Conservation (phyloP, 768 basidiomycete species). For the Psilocybe cyanescens region DNA sequence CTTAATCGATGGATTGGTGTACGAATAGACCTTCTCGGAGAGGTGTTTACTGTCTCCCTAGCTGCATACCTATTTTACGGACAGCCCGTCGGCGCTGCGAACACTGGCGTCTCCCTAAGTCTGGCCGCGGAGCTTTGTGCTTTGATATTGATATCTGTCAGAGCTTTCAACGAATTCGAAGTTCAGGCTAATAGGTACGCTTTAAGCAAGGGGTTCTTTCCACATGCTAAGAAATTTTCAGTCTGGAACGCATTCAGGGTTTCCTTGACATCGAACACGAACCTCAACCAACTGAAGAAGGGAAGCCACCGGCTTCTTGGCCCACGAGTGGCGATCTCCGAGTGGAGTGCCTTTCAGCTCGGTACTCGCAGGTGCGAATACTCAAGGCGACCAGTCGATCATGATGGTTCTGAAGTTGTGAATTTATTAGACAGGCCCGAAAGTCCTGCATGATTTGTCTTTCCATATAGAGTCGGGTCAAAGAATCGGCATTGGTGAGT, state of each 20-base stretch:
- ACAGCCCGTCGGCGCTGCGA: conserved; percentile 41
- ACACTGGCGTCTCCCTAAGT: conserved; percentile 56
- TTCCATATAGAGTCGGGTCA: conserved; percentile 60
- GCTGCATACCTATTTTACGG: conserved; percentile 60
- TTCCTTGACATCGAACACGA: conserved; percentile 66
- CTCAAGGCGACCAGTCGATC: not conserved
- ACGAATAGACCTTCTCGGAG: conserved; percentile 62
- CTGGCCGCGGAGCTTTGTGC: conserved; percentile 64
- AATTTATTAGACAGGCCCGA: conserved; percentile 37
- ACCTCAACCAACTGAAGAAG: conserved; percentile 39
- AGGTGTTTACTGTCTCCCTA: conserved; percentile 54
- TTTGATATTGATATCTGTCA: conserved; percentile 54
- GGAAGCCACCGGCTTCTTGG: conserved; percentile 69
- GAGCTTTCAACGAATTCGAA: conserved; percentile 47
- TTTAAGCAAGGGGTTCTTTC: not conserved
- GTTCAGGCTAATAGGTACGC: conserved; percentile 37
- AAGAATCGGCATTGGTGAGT: conserved; percentile 49
- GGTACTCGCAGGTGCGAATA: conserved; percentile 44
- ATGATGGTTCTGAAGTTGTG: not conserved
- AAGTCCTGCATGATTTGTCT: conserved; percentile 49
- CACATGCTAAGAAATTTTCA: conserved; percentile 12
- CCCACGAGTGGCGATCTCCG: conserved; percentile 61
- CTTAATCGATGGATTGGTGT: conserved; percentile 49
- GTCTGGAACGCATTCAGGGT: conserved; percentile 71
- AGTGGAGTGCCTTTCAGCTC: conserved; percentile 57